Evolutionary conservation across 1,284 basidiomycete species (phyloP).

Genomic region (Baeospora myosura): DNA sequence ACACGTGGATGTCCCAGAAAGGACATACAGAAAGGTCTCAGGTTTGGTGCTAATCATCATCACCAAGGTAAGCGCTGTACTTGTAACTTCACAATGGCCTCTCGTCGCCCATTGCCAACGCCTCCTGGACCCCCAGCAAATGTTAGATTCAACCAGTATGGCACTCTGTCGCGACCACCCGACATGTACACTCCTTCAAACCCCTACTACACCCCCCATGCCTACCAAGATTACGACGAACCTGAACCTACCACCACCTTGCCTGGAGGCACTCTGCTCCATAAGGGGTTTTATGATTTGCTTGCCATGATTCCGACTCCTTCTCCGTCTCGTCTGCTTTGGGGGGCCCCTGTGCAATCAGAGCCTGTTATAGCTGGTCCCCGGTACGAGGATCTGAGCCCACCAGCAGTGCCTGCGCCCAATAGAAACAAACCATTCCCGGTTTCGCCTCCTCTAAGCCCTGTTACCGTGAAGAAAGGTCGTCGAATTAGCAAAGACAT

Average conservation of each 20-base stretch:
- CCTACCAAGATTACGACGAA: constrained; percentile 36
- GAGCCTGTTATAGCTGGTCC: constrained; percentile 46
- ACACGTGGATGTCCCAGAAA: constrained; percentile 63
- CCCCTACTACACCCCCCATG: constrained; percentile 40
- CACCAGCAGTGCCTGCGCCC: constrained; percentile 16
- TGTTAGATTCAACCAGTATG: constrained; percentile 16
- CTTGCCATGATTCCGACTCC: constrained; percentile 71
- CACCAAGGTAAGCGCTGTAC: too few species aligned
- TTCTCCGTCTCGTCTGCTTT: constrained; percentile 56
- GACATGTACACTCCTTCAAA: constrained; percentile 33
- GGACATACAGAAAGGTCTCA: too few species aligned
- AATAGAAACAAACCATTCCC: constrained; percentile 18
- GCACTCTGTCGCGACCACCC: constrained; percentile 20
- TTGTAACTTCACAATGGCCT: too few species aligned
- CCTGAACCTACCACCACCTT: constrained; percentile 39
- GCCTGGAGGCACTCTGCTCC: constrained; percentile 63
- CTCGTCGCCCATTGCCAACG: constrained; percentile 11
- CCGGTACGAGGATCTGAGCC: constrained; percentile 50
- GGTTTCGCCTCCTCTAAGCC: constrained; percentile 19
- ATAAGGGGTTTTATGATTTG: constrained; percentile 84
- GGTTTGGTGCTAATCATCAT: too few species aligned
- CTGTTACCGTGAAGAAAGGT: constrained; percentile 41
- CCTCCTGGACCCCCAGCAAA: constrained; percentile 12
- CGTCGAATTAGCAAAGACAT: constrained; percentile 77
- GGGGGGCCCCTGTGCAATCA: constrained; percentile 35